A percentile compares a stretch with the other conserved stretches of the same genome.
Conservation (phyloP, 1,284 basidiomycete genomes). For the Apiotrichum montevideense region DNA sequence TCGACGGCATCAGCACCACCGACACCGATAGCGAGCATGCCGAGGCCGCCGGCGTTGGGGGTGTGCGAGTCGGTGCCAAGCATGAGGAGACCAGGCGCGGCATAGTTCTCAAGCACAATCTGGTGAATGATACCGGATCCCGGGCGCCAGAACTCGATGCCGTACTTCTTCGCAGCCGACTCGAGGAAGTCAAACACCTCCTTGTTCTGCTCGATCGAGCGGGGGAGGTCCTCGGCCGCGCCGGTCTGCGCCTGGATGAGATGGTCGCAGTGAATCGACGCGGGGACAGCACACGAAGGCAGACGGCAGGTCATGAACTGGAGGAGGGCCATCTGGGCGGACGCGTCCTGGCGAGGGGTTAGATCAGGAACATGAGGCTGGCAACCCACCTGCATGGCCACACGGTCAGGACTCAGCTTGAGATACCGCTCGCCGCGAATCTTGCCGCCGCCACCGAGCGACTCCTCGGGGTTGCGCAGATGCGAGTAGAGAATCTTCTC, state of each 20-base stretch:
- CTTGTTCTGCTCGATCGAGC: slow-evolving; percentile 80
- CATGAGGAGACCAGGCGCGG: slow-evolving; percentile 98
- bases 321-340: slow-evolving; percentile 87
- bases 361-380: not conserved
- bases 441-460: slow-evolving; percentile 58
- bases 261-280: slow-evolving; percentile 93
- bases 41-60: slow-evolving; percentile 97
- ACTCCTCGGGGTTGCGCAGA: slow-evolving; percentile 68
- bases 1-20: slow-evolving; percentile 99
- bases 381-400: slow-evolving; percentile 77
- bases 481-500: slow-evolving; percentile 99
- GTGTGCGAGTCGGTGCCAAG: slow-evolving; percentile 99
- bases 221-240: slow-evolving; percentile 36
- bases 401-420: slow-evolving; percentile 83
- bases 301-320: slow-evolving; percentile 99
- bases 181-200: slow-evolving; percentile 98
- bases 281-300: slow-evolving; percentile 73
- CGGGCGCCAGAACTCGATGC: slow-evolving; percentile 82
- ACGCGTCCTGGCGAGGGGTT: slow-evolving; percentile 60
- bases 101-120: slow-evolving; percentile 98
- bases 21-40: slow-evolving; percentile 98
- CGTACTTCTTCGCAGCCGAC: slow-evolving; percentile 91
- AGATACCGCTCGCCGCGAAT: slow-evolving; percentile 85
- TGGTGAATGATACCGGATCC: slow-evolving; percentile 90
- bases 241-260: slow-evolving; percentile 70